These are phyloP conservation scores for Lunasporangiospora selenospora DNA, from an alignment of 192 early-diverging fungal species.

Conservation along the genomic window DNA sequence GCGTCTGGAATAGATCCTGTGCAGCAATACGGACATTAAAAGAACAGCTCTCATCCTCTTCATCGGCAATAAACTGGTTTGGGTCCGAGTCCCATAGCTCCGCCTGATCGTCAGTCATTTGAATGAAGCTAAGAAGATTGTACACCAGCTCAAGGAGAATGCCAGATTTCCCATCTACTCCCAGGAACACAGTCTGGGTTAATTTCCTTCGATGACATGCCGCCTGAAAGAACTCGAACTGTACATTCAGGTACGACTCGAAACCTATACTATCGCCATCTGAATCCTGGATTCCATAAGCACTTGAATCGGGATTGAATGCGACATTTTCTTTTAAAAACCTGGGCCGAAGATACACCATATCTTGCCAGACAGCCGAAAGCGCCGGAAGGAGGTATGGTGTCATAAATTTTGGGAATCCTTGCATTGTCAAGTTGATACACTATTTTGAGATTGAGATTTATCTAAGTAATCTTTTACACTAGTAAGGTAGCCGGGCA, in stretches of 20 bases:
- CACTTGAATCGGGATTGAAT: slow-evolving; percentile 12
- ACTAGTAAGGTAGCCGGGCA: too few species aligned
- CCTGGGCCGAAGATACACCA: slow-evolving; percentile 56
- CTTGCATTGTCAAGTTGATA: slow-evolving; percentile 60
- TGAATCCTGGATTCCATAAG: slow-evolving; percentile 60
- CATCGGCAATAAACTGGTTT: slow-evolving; percentile 88
- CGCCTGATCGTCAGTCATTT: slow-evolving; percentile 73
- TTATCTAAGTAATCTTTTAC: too few species aligned
- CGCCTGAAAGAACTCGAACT: slow-evolving; percentile 68
- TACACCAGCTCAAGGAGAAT: slow-evolving; percentile 64
- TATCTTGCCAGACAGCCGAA: slow-evolving; percentile 71
- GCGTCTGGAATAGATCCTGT: slow-evolving; percentile 59
- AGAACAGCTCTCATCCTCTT: slow-evolving; percentile 82
- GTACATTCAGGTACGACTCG: slow-evolving; percentile 62
- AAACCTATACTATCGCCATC: slow-evolving; percentile 70
- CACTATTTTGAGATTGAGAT: too few species aligned
- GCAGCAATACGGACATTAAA: slow-evolving; percentile 85
- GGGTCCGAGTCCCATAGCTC: slow-evolving; percentile 82
- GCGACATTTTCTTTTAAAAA: slow-evolving; percentile 42
- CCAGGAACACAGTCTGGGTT: slow-evolving; percentile 53
- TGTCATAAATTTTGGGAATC: slow-evolving; percentile 65
- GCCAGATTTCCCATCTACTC: slow-evolving; percentile 28
- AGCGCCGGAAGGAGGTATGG: slow-evolving; percentile 56
- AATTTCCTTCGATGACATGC: slow-evolving; percentile 55
- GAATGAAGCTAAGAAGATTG: slow-evolving; percentile 68